Base-by-base conservation (phyloP, 495 filamentous ascomycete genomes). In the Penicillium crystallinum region DNA sequence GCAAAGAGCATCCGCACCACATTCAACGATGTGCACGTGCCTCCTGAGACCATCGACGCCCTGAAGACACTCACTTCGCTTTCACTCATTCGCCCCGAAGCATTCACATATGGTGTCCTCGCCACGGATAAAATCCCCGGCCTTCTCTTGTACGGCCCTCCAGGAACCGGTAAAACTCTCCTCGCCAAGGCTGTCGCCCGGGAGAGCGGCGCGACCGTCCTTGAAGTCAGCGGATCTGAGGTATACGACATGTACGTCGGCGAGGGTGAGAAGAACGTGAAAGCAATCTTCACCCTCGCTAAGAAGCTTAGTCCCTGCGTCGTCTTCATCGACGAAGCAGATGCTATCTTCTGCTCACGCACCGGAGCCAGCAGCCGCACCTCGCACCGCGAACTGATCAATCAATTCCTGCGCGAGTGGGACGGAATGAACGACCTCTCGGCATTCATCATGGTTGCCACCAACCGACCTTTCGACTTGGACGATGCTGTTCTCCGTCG, bases 391-490 rank as follows among this genome's bases (percentile, higher is more conserved):
- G 93, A 97, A 70, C 84, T 93, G 39, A 95, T 98, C 71, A 98
- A 97, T 55, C 92, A 97, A 66, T 98, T 97, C 66, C 73, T 98
- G 31, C 82, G 89, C n/a, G 93, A 97, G 67, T 98, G 93, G 93
- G 93, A 97, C 58, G 93, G 95, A 14, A 86, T 98, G 80, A 86
- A 83, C 35, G 85, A 89, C 55, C 76, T 83, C 40, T 86, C 86
- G 6, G 90, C 91, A 2, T 97, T 98, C 68, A 95, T 98, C 66
- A 97, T 98, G 95, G 90, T 97, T 0, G 93, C 93, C n/a, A 96
- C 90, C 11, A 97, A 97, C 64, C 76, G 92, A 12, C 92, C 92
- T 0, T 96, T 96, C 52, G 91, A 97, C 60, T 80, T 98, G 1
- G 93, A 98, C 60, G 93, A 98, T 59, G 93, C 93, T 2, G 89